Evolutionary conservation across 163 green algal species (phyloP).

Genomic region (Chlamydomonas reinhardtii): DNA sequence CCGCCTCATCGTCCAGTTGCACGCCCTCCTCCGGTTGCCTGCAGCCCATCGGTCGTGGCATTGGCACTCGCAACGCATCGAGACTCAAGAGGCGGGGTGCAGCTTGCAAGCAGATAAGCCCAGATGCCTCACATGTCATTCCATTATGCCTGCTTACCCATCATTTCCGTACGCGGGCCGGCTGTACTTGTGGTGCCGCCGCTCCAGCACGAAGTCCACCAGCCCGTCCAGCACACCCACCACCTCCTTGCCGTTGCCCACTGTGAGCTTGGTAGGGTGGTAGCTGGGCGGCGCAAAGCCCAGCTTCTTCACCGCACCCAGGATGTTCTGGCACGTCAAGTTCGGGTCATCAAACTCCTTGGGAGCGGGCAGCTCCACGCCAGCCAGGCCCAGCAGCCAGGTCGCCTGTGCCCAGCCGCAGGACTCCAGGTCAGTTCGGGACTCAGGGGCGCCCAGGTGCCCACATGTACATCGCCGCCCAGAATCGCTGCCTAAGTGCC

Average conservation of each 20-base stretch:
- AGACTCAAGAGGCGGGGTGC: too few relatives aligned
- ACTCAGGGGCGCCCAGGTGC: too few relatives aligned
- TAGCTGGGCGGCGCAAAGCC: constrained; percentile 72
- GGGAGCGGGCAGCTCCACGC: constrained; percentile 60
- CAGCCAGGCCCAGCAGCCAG: constrained; percentile 72
- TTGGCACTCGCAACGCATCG: not conserved
- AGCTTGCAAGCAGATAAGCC: too few relatives aligned
- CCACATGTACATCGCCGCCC: too few relatives aligned
- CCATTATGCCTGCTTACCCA: constrained; percentile 35
- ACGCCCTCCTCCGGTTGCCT: constrained; percentile 55
- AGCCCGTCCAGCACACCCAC: constrained; percentile 75
- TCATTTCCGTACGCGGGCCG: constrained; percentile 66
- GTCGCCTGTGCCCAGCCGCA: constrained; percentile 49
- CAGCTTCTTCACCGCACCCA: constrained; percentile 60
- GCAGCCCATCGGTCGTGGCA: not conserved
- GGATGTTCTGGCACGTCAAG: constrained; percentile 66
- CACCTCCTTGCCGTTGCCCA: constrained; percentile 74
- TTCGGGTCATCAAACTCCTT: constrained; percentile 86
- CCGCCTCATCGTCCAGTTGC: constrained; percentile 48
- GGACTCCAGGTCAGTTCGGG: too few relatives aligned
- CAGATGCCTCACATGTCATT: too few relatives aligned
- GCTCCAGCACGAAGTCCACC: constrained; percentile 72
- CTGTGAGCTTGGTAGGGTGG: constrained; percentile 74
- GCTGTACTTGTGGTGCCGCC: constrained; percentile 60
- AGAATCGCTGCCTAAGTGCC: too few relatives aligned